phyloP scores from a whole-genome alignment of 306 rosid genomes.

The Inga oerstediana region DNA sequence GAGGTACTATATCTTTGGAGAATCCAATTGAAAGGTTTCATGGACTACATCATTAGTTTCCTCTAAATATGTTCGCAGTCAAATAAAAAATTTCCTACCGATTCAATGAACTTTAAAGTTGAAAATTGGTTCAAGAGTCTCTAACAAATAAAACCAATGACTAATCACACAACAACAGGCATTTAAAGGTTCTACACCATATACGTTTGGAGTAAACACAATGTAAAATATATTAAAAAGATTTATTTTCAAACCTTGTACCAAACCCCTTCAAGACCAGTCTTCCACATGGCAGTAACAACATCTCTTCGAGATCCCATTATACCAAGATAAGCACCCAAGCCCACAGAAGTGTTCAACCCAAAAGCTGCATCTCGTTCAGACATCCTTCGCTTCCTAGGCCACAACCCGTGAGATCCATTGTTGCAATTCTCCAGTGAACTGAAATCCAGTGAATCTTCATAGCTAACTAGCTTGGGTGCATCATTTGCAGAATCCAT shows the following conservation, averaged over 20 bases:
- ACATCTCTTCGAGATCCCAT: slow-evolving; percentile 99
- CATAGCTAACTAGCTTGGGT: slow-evolving; percentile 62
- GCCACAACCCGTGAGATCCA: slow-evolving; percentile 84
- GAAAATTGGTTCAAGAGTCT: slow-evolving; percentile 16
- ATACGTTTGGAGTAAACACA: slow-evolving; percentile 12
- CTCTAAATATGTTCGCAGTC: background rate
- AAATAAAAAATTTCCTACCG: background rate
- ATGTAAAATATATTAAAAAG: slow-evolving; percentile 16
- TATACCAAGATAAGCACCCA: slow-evolving; percentile 95
- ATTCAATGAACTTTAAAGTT: background rate
- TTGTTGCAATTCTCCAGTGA: slow-evolving; percentile 64
- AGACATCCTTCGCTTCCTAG: slow-evolving; percentile 96
- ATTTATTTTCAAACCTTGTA: slow-evolving; percentile 70
- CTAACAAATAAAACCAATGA: slow-evolving; percentile 19
- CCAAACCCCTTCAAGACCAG: slow-evolving; percentile 99
- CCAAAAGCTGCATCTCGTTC: slow-evolving; percentile 99
- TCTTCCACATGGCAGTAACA: slow-evolving; percentile 93
- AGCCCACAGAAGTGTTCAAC: slow-evolving; percentile 88
- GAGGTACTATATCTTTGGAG: background rate
- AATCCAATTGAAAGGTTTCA: background rate
- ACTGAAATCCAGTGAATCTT: slow-evolving; percentile 60
- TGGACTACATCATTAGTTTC: background rate
- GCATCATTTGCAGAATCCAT: slow-evolving; percentile 57
- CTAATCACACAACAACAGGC: background rate
- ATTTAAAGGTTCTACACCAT: slow-evolving; percentile 4